Conservation (phyloP, 2,329 filamentous ascomycete species). For the Emmonsiellopsis sp. region DNA sequence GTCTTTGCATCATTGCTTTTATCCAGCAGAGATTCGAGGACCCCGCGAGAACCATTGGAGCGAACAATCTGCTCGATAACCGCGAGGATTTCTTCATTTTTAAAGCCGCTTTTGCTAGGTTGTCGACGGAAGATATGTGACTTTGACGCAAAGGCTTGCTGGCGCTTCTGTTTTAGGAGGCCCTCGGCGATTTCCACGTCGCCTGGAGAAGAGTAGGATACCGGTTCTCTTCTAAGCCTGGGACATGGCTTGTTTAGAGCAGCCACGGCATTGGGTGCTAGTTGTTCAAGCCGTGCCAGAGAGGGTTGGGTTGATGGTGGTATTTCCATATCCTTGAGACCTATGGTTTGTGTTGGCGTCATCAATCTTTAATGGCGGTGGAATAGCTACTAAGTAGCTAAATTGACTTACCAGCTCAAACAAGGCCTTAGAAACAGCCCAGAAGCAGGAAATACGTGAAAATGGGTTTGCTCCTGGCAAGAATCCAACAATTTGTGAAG, state of each 20-base stretch:
- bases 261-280: slow-evolving; percentile 8
- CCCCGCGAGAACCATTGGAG: slow-evolving; percentile 8
- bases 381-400: neutral
- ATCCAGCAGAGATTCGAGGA: slow-evolving; percentile 11
- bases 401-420: neutral
- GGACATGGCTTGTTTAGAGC: slow-evolving; percentile 6
- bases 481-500: neutral
- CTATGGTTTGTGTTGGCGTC: neutral
- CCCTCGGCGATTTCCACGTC: slow-evolving; percentile 9
- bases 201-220: slow-evolving; percentile 6
- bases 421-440: neutral
- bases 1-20: slow-evolving; percentile 11
- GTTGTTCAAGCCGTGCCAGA: slow-evolving; percentile 9
- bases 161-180: slow-evolving; percentile 10
- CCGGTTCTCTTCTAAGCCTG: slow-evolving; percentile 1
- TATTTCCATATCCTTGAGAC: neutral
- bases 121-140: slow-evolving; percentile 14
- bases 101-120: slow-evolving; percentile 12
- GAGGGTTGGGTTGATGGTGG: neutral
- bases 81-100: slow-evolving; percentile 10
- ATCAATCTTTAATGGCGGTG: neutral
- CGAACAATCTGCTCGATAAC: slow-evolving; percentile 13
- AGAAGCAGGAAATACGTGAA: neutral
- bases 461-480: neutral
- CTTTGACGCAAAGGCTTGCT: slow-evolving; percentile 13